Evolutionary conservation across 2,329 filamentous ascomycete genomes (phyloP).

Genomic region (Paracorniculantispora psalliotae): DNA sequence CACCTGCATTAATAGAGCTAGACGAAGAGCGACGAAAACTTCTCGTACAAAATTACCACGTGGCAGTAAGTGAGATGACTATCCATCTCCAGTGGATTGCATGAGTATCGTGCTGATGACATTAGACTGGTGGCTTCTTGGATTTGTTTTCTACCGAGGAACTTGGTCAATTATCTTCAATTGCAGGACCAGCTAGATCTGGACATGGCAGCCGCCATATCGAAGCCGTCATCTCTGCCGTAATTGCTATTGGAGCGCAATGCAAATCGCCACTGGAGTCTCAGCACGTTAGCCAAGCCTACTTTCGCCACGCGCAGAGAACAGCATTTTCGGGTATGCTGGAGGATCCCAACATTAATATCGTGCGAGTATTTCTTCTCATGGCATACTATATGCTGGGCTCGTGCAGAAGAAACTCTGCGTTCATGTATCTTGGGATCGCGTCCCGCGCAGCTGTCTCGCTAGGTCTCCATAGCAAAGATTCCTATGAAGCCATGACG

Average conservation of each 20-base stretch:
- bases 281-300: slow-evolving; percentile 28
- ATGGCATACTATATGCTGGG: slow-evolving; percentile 58
- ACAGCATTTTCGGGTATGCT: slow-evolving; percentile 46
- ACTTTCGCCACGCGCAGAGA: slow-evolving; percentile 44
- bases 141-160: slow-evolving; percentile 9
- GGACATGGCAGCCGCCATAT: neutral
- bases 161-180: slow-evolving; percentile 1
- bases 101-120: neutral
- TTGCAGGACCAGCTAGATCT: slow-evolving; percentile 1
- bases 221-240: slow-evolving; percentile 30
- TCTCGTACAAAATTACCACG: neutral
- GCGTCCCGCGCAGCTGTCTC: slow-evolving; percentile 53
- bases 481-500: slow-evolving; percentile 24
- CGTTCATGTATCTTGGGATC: slow-evolving; percentile 59
- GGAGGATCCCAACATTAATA: slow-evolving; percentile 47
- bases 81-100: too few relatives aligned
- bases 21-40: neutral
- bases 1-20: slow-evolving; percentile 6
- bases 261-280: slow-evolving; percentile 27
- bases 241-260: slow-evolving; percentile 50
- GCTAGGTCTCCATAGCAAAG: slow-evolving; percentile 46
- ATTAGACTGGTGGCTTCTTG: slow-evolving; percentile 10
- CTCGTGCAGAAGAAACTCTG: slow-evolving; percentile 53
- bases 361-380: slow-evolving; percentile 48
- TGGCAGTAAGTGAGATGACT: neutral